These are phyloP conservation scores for Salvia hispanica DNA, from an alignment of 257 asterid genomes.

Conservation along the genomic window DNA sequence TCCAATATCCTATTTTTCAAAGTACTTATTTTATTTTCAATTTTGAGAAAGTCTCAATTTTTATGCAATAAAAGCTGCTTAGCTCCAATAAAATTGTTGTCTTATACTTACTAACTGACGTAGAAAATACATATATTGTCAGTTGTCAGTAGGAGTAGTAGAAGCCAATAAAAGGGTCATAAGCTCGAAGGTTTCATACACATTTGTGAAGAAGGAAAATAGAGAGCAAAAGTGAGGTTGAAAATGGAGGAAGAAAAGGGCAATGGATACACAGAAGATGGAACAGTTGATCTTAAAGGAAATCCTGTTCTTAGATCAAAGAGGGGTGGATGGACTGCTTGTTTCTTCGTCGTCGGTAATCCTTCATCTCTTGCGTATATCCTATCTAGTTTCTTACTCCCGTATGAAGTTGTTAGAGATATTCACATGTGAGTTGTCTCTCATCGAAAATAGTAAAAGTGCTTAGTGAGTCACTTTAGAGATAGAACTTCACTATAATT, in stretches of 20 bases:
- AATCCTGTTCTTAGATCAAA: constrained; percentile 75
- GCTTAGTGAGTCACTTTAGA: too few species aligned
- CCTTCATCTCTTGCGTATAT: neutral
- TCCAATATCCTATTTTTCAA: neutral
- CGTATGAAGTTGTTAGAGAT: too few species aligned
- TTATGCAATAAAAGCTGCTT: constrained; percentile 26
- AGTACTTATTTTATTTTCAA: neutral
- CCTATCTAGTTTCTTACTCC: neutral
- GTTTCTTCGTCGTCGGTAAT: constrained; percentile 81
- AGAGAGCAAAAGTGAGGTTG: neutral
- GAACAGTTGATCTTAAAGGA: constrained; percentile 79
- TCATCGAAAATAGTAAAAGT: too few species aligned
- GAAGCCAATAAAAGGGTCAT: constrained; percentile 19
- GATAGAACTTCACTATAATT: too few species aligned
- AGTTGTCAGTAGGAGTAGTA: neutral
- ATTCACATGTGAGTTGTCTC: too few species aligned
- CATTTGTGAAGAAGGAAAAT: neutral
- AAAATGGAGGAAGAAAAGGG: constrained; percentile 49
- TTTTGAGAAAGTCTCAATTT: neutral
- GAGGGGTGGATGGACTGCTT: constrained; percentile 91
- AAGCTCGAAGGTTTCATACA: neutral
- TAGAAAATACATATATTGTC: neutral
- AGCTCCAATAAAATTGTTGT: neutral
- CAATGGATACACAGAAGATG: constrained; percentile 68
- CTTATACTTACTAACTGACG: too few species aligned